Base-by-base conservation (phyloP, 2,329 filamentous ascomycete species). In the Fusarium irregulare region DNA sequence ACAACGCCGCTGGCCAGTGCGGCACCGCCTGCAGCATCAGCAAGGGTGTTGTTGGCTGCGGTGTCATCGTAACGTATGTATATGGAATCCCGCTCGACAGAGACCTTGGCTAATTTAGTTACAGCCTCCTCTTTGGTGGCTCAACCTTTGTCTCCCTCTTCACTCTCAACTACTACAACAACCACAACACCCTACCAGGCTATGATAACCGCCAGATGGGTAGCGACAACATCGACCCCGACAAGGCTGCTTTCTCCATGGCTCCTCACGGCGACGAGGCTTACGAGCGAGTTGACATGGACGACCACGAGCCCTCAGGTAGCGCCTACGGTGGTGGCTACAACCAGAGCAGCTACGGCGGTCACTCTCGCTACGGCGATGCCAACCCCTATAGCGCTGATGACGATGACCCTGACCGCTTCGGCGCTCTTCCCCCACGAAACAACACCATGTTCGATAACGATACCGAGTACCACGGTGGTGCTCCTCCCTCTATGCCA, bases 191-290 rank as follows among this genome's bases (percentile, higher is more conserved):
- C 59, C 83, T 91, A 18, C 89, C 89, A 3, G 89, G 89, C 60
- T 89, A 89, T 77, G 87, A 88, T 73, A 82, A 82, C 70, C 81
- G 76, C 74, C 78, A 81, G 74, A 72, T 83, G 56, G 79, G 82
- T 53, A 76, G 77, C 64, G 79, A 78, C 69, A 86, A 87, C 80
- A 90, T 90, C 71, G 89, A 91, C 76, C 89, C 89, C 1, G 89
- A 91, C 78, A 91, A 91, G 82, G 88, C 89, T 28, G 89, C 89
- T 64, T 91, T 91, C 80, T 90, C 88, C 60, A 89, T 89, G 78
- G 87, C 87, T 16, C 87, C 88, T n/a, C 86, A 89, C 75, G 88
- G 89, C 72, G 89, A 91, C 69, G 89, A 91, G 75, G 85, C 87
- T 45, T 91, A 91, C 74, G 87, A 88, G 53, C 87, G 87, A 16